Evolutionary conservation across 495 filamentous ascomycete genomes (phyloP).

Genomic region (Hyaloscypha variabilis): DNA sequence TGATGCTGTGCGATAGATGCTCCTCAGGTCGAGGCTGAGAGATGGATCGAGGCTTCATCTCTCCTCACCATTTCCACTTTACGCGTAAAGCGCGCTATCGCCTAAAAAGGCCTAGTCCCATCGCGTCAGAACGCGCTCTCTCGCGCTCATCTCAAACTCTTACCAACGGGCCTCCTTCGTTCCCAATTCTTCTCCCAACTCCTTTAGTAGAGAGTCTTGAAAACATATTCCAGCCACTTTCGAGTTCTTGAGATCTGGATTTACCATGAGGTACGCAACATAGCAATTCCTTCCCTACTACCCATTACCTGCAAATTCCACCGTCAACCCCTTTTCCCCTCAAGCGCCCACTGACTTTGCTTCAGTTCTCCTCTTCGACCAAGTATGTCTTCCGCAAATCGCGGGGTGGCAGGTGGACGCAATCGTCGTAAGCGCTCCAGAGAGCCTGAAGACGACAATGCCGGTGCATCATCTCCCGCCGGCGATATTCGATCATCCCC

Average conservation of each 20-base stretch:
- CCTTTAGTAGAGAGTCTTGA: neutral
- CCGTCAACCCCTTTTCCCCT: constrained; percentile 5
- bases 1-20: neutral
- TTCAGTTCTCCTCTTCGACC: constrained; percentile 78
- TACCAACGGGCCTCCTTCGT: neutral
- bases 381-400: constrained; percentile 85
- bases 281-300: neutral
- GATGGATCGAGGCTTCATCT: constrained; percentile 5
- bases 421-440: constrained; percentile 80
- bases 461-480: constrained; percentile 74
- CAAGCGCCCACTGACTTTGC: constrained; percentile 17
- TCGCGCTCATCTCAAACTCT: neutral
- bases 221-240: neutral
- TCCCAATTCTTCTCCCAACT: constrained; percentile 1
- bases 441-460: constrained; percentile 73
- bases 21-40: neutral
- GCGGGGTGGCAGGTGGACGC: constrained; percentile 57
- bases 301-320: neutral
- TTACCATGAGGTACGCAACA: constrained; percentile 27
- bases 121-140: neutral
- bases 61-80: neutral
- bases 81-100: neutral
- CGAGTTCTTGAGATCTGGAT: neutral
- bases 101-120: neutral
- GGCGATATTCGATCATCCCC: constrained; percentile 47